Conservation (phyloP, 495 filamentous ascomycete genomes). For the Darksidea phi region DNA sequence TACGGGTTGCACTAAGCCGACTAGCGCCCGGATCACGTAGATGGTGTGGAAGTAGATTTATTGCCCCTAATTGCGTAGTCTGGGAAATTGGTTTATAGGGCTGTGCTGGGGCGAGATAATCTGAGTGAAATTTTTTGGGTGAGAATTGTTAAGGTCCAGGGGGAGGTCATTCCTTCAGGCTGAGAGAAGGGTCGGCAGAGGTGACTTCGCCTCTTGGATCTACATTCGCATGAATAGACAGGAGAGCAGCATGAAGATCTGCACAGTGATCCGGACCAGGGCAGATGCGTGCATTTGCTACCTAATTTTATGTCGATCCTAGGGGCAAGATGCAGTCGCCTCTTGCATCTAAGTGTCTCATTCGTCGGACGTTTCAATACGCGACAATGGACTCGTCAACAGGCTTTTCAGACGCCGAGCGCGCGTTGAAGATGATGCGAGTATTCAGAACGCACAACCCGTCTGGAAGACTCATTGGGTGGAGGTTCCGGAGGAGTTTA, state of each 20-base stretch:
- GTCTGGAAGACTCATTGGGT: not conserved
- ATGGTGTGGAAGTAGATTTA: not conserved
- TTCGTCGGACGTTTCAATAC: not conserved
- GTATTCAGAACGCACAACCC: not conserved
- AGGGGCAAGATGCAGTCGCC: too few relatives aligned
- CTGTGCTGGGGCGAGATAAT: not conserved
- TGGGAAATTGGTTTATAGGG: not conserved
- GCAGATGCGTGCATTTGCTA: too few relatives aligned
- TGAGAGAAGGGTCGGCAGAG: too few relatives aligned
- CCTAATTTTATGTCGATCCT: too few relatives aligned
- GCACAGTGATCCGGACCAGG: too few relatives aligned
- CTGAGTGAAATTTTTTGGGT: not conserved
- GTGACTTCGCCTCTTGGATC: too few relatives aligned
- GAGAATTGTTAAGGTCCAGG: not conserved
- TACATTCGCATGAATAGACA: too few relatives aligned
- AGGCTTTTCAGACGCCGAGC: too few relatives aligned
- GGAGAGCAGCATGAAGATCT: too few relatives aligned
- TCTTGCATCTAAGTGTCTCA: too few relatives aligned
- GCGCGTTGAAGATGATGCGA: not conserved
- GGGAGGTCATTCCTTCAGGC: too few relatives aligned
- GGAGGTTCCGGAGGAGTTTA: constrained; percentile 34
- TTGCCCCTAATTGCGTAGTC: constrained; percentile 9
- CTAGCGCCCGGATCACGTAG: constrained; percentile 25
- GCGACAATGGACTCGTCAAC: not conserved
- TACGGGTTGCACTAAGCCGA: not conserved